Evolutionary conservation across 257 asterid genomes (phyloP), one percentile per base, ranked within the genome.

Genomic region (Henckelia pumila): DNA sequence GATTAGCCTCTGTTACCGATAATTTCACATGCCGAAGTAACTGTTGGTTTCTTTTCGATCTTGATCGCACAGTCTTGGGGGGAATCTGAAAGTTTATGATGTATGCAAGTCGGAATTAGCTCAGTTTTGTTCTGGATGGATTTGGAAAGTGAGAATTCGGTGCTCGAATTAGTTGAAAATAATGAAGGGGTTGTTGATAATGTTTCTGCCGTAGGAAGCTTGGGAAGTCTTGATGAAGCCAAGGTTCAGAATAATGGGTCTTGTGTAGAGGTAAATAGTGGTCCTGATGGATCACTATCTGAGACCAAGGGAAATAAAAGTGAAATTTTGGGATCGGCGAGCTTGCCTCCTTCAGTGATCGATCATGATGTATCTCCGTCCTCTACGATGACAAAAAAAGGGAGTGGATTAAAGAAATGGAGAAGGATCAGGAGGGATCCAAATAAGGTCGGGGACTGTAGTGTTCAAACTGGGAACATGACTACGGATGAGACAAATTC

Each of bases 391-490:
- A 57, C 62, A 3, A 73, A 37, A 47, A 86, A 80, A 66, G 91
- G 96, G 62, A 6, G 61, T 22, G 95, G 96, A 16, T 80, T 91
- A 84, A 88, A 57, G 83, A 91, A 86, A 85, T 88, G 97, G 97
- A 83, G 77, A 76, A 86, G 96, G 84, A 79, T 91, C 61, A 82
- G 20, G 76, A 81, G 96, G 77, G 95, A 75, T n/a, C 64, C 68
- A 16, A 61, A 29, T 21, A 76, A 71, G 56, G 87, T 56, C 28
- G 85, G 82, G 77, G 78, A 72, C 17, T 70, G 72, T 40, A 73
- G 67, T 63, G 20, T 30, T 57, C 83, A 74, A 65, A 44, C 44
- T 47, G 69, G 70, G 66, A 76, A 58, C 78, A 26, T 64, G 69
- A 59, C 59, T 52, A 76, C 68, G 64, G 78, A 78, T 16, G 88